A percentile compares a stretch with the other conserved stretches of the same genome.
These are phyloP conservation scores for Fusarium fracticaudum DNA, from an alignment of 2,329 filamentous ascomycete species.

Conservation along the genomic window DNA sequence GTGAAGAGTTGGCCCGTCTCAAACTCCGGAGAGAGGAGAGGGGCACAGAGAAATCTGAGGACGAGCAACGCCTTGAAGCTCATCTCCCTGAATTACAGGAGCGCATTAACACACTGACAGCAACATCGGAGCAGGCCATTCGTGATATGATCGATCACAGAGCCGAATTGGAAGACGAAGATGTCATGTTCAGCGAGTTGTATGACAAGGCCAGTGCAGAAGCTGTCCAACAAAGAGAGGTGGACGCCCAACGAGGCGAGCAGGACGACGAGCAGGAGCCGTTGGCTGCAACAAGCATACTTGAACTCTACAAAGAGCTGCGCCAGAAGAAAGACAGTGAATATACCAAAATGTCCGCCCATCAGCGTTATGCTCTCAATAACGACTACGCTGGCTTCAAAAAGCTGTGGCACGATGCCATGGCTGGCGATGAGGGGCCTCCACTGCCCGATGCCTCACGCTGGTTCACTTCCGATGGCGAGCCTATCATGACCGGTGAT, in stretches of 20 bases:
- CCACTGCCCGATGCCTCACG: slow-evolving; percentile 61
- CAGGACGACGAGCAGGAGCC: slow-evolving; percentile 41
- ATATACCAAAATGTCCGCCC: slow-evolving; percentile 54
- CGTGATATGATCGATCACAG: slow-evolving; percentile 61
- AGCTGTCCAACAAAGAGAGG: slow-evolving; percentile 17
- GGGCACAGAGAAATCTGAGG: slow-evolving; percentile 48
- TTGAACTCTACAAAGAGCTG: slow-evolving; percentile 49
- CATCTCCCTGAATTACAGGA: slow-evolving; percentile 53
- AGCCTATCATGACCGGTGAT: slow-evolving; percentile 50
- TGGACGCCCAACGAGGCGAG: slow-evolving; percentile 18
- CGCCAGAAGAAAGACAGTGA: slow-evolving; percentile 51
- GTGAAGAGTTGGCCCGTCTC: slow-evolving; percentile 45
- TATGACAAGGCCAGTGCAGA: slow-evolving; percentile 42
- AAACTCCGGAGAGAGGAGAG: slow-evolving; percentile 51
- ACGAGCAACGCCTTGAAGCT: slow-evolving; percentile 51
- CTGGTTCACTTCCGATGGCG: slow-evolving; percentile 62
- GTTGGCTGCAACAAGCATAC: slow-evolving; percentile 36
- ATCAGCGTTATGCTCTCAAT: slow-evolving; percentile 63
- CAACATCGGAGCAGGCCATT: slow-evolving; percentile 57
- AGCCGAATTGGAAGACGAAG: slow-evolving; percentile 61
- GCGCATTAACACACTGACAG: slow-evolving; percentile 55
- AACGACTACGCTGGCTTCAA: slow-evolving; percentile 71
- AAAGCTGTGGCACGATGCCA: slow-evolving; percentile 64
- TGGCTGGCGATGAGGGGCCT: slow-evolving; percentile 59
- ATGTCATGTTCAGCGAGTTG: slow-evolving; percentile 50